Evolutionary conservation across 2,329 filamentous ascomycete genomes (phyloP).

Genomic region (Dichotomopilus funicola): DNA sequence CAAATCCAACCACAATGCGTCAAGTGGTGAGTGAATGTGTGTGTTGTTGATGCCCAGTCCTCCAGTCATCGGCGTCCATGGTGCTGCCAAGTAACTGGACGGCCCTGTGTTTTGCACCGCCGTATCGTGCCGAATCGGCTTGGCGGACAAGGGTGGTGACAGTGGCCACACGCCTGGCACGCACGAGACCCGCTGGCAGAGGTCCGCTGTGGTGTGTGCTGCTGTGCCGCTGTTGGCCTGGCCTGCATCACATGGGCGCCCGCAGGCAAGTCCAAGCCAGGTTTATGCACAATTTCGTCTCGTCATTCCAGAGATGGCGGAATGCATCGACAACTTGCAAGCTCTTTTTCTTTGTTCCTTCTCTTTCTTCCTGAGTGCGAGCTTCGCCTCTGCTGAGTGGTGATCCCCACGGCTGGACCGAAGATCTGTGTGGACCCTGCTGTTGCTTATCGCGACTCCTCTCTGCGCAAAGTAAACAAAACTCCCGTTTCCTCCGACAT

Average conservation of each 20-base stretch:
- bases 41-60: no score
- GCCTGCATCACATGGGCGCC: constrained; percentile 6
- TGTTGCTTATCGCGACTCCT: not conserved
- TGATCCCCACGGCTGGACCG: no score
- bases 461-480: not conserved
- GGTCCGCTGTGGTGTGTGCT: no score
- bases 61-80: not conserved
- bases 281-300: not conserved
- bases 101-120: no score
- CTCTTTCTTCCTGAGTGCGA: not conserved
- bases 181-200: no score
- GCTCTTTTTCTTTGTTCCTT: not conserved
- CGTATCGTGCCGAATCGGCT: no score
- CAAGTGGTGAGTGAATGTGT: no score
- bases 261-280: not conserved
- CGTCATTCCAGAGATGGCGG: not conserved
- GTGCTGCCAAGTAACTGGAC: not conserved
- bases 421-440: not conserved
- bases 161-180: no score
- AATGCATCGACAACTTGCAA: not conserved
- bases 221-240: constrained; percentile 4
- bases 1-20: no score
- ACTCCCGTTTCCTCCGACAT: not conserved
- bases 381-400: no score
- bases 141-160: no score